Percentiles rank a stretch among this genome's conserved stretches.
These are phyloP conservation scores for Leishmania arabica DNA, from an alignment of 208 protist genomes.

Conservation along the genomic window DNA sequence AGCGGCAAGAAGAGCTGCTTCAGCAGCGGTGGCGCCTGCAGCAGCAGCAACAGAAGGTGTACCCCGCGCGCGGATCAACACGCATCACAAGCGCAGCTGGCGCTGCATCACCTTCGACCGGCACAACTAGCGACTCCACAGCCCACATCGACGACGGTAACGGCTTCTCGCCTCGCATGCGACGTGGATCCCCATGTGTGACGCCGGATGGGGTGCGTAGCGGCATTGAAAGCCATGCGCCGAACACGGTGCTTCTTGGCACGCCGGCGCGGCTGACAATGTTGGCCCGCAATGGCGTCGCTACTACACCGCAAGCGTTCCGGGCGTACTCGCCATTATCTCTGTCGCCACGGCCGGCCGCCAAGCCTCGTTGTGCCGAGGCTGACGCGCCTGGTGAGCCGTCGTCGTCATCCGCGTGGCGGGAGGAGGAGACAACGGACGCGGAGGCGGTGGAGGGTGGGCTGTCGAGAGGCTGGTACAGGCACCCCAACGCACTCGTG, in stretches of 20 bases:
- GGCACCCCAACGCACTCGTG: background rate
- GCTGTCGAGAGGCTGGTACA: background rate
- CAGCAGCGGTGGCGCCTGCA: conserved; percentile 57
- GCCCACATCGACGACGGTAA: background rate
- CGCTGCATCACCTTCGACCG: background rate
- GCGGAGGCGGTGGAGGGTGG: background rate
- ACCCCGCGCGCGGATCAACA: background rate
- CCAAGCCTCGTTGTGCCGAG: background rate
- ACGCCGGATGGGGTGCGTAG: conserved; percentile 6
- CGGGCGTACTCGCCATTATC: background rate
- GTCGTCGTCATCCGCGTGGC: background rate
- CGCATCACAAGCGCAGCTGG: background rate
- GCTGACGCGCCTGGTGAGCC: background rate
- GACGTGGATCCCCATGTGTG: background rate
- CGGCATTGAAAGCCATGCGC: conserved; percentile 10
- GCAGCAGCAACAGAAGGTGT: conserved; percentile 21
- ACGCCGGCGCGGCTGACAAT: conserved; percentile 19
- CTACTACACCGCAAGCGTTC: conserved; percentile 4
- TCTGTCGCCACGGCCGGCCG: background rate
- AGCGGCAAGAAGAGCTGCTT: conserved; percentile 43
- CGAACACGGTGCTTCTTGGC: conserved; percentile 6
- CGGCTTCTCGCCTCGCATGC: background rate
- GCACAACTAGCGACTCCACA: background rate
- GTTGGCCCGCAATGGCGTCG: conserved; percentile 7
- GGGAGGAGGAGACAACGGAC: background rate